Evolutionary conservation across 2,329 filamentous ascomycete genomes (phyloP).

Genomic region (Colletotrichum noveboracense): DNA sequence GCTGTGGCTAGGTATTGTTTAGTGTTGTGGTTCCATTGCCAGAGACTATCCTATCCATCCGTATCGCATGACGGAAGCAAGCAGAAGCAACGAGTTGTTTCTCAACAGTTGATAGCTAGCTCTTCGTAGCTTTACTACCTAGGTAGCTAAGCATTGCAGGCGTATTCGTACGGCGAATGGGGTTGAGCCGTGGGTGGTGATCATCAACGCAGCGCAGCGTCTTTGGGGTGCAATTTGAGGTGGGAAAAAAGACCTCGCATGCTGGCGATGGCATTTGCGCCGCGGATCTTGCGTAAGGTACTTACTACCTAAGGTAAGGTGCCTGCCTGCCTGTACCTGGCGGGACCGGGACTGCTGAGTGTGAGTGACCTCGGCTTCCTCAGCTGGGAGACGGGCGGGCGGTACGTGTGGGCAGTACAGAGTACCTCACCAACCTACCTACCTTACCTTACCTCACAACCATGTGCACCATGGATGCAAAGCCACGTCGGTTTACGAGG

Average conservation of each 20-base stretch:
- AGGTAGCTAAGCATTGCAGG: background rate
- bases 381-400: background rate
- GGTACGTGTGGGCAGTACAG: background rate
- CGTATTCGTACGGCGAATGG: background rate
- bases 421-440: background rate
- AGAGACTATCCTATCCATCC: background rate
- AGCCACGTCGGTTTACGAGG: conserved; percentile 17
- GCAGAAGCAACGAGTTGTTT: background rate
- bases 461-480: background rate
- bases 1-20: background rate
- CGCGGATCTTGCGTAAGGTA: background rate
- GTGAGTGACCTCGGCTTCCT: background rate
- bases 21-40: background rate
- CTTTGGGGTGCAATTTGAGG: background rate
- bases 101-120: background rate
- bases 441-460: background rate
- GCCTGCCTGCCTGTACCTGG: background rate
- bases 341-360: background rate
- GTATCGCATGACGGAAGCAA: background rate
- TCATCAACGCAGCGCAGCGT: background rate
- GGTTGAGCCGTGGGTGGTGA: background rate
- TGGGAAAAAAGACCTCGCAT: background rate
- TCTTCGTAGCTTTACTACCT: background rate
- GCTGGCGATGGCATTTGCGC: background rate
- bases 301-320: too few species aligned